These are phyloP conservation scores for Euptelea pleiosperma DNA, from an alignment of 164 flowering plant genomes.

Conservation along the genomic window DNA sequence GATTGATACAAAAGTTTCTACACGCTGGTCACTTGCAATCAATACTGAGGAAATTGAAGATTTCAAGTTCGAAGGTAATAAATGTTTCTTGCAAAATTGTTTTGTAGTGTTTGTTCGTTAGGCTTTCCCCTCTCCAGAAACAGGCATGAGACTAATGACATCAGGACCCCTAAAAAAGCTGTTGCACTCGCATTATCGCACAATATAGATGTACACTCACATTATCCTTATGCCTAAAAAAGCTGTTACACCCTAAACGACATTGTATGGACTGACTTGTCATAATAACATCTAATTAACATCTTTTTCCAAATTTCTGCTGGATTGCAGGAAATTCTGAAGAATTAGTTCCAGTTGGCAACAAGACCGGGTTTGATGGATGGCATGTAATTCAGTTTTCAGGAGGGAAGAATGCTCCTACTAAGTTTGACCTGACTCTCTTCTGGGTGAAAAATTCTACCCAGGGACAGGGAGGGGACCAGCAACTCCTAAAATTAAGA, in stretches of 20 bases:
- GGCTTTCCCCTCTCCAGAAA: too few species aligned
- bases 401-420: slow-evolving; percentile 72
- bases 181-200: too few species aligned
- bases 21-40: slow-evolving; percentile 75
- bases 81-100: too few species aligned
- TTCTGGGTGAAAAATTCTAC: slow-evolving; percentile 42
- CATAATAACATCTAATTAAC: too few species aligned
- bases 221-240: too few species aligned
- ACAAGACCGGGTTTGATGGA: slow-evolving; percentile 48
- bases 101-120: too few species aligned
- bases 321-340: slow-evolving; percentile 44
- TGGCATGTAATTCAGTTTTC: slow-evolving; percentile 80
- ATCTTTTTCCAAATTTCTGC: too few species aligned
- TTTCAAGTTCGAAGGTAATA: slow-evolving; percentile 63
- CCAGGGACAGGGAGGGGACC: not conserved
- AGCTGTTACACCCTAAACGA: too few species aligned
- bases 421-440: slow-evolving; percentile 49
- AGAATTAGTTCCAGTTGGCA: slow-evolving; percentile 44
- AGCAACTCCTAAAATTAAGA: slow-evolving; percentile 50
- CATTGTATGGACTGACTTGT: too few species aligned
- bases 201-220: too few species aligned
- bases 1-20: slow-evolving; percentile 58
- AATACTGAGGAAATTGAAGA: slow-evolving; percentile 58
- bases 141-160: too few species aligned
- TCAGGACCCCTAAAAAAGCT: too few species aligned